A percentile compares a stretch with the other conserved stretches of the same genome.
phyloP scores from a whole-genome alignment of 768 basidiomycete species.

The Amanita phalloides region DNA sequence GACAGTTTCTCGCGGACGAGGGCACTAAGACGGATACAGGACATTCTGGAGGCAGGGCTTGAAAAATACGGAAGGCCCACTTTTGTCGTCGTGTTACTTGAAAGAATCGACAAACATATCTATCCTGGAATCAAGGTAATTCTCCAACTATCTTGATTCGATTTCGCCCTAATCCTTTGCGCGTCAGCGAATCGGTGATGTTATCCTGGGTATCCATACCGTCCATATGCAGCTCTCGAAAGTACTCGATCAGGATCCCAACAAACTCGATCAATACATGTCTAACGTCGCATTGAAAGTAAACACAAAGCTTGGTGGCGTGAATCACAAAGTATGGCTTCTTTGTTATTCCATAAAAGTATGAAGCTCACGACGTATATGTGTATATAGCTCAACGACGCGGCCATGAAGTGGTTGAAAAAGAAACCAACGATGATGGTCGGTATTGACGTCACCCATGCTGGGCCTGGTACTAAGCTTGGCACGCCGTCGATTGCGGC shows the following conservation, averaged over 20 bases:
- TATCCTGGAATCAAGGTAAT: conserved; percentile 69
- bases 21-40: conserved; percentile 31
- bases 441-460: conserved; percentile 80
- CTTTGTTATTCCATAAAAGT: neutral
- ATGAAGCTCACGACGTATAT: neutral
- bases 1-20: conserved; percentile 23
- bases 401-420: conserved; percentile 52
- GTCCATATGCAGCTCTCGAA: conserved; percentile 60
- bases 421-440: conserved; percentile 71
- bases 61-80: conserved; percentile 29
- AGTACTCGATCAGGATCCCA: conserved; percentile 37
- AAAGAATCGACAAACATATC: conserved; percentile 58
- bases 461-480: conserved; percentile 49
- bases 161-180: neutral
- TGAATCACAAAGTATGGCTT: conserved; percentile 52
- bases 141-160: neutral
- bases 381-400: conserved; percentile 34
- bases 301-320: conserved; percentile 75
- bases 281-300: conserved; percentile 77
- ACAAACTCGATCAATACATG: conserved; percentile 69
- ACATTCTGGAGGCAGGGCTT: conserved; percentile 23
- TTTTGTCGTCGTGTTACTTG: conserved; percentile 64
- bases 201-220: conserved; percentile 62
- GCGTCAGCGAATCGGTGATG: conserved; percentile 50
- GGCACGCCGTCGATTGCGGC: conserved; percentile 81